Base-by-base conservation (phyloP, 75 land plant species). In the Pinus tabuliformis region DNA sequence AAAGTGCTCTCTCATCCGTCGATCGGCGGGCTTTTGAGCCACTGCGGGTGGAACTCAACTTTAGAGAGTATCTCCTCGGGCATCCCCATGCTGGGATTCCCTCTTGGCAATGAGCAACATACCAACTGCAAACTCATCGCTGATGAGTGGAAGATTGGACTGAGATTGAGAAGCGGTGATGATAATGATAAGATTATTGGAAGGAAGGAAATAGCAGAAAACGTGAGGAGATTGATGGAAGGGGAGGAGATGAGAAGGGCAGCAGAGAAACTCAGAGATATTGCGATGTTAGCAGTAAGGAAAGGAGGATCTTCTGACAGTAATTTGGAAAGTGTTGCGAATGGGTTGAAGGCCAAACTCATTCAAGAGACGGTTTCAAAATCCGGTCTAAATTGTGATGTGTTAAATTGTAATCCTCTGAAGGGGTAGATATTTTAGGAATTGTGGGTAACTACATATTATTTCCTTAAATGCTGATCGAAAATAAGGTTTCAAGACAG, bases 31-130 rank as follows among this genome's bases (percentile, higher is more conserved):
- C 81, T 84, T 57, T 6, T 84, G 65, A 77, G 72, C 18, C 86
- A 84, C 66, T 84, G 83, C 54, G 86, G 86, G 5, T 84, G 86
- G 86, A 84, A 77, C 45, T 84, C 83, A 14, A 37, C 70, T 26
- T 24, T 76, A 78, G 85, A 83, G 83, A 56, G 62, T 68, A 59
- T 75, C 12, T 58, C 76, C 3, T 56, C 78, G 45, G 81, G 81
- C 28, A 81, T 80, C 17, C 81, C 81, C 14, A 63, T 80, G 17
- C 81, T 80, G 56, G 62, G 73, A 1, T 80, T 57, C 57, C 80
- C 81, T 0, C 57, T 60, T 56, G 57, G 17, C 13, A 16, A 28
- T 17, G 80, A 78, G 24, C 80, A 80, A 75, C 24, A 30, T 3
- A 9, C 14, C 1, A 76, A 76, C 17, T 45, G 49, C 42, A 54